Conservation (phyloP, 257 asterid genomes). For the Henckelia pumila region DNA sequence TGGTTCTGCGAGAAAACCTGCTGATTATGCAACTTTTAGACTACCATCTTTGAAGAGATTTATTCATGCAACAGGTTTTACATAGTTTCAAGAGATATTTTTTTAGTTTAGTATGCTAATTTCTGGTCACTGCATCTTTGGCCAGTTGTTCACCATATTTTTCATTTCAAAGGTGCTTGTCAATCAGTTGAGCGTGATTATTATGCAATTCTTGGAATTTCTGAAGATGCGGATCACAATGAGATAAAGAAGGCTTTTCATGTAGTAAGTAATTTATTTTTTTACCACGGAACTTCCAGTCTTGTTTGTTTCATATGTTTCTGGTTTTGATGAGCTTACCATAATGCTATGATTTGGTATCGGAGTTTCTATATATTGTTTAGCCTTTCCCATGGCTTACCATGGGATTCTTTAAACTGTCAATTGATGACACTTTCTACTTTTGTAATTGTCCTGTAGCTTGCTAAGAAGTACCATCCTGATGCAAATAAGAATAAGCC, state of each 20-base stretch:
- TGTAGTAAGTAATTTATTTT: slow-evolving; percentile 48
- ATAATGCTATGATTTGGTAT: slow-evolving; percentile 11
- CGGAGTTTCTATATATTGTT: slow-evolving; percentile 17
- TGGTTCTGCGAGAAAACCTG: slow-evolving; percentile 29
- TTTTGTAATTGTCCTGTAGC: slow-evolving; percentile 43
- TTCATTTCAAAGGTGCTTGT: slow-evolving; percentile 43
- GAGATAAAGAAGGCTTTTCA: slow-evolving; percentile 92
- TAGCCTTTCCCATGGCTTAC: slow-evolving; percentile 5
- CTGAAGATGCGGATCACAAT: slow-evolving; percentile 58
- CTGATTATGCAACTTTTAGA: slow-evolving; percentile 34
- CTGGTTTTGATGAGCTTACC: slow-evolving; percentile 5
- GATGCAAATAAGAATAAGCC: slow-evolving; percentile 88
- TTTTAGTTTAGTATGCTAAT: background rate
- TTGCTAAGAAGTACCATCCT: slow-evolving; percentile 92
- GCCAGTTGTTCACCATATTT: slow-evolving; percentile 19
- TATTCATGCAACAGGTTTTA: slow-evolving; percentile 77
- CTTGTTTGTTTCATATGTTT: slow-evolving; percentile 14
- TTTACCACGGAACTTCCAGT: slow-evolving; percentile 4
- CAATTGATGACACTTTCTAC: slow-evolving; percentile 15
- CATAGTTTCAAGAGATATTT: slow-evolving; percentile 12
- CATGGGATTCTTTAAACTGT: slow-evolving; percentile 1
- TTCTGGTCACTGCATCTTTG: slow-evolving; percentile 7
- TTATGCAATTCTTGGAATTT: slow-evolving; percentile 76
- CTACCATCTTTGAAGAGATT: slow-evolving; percentile 42
- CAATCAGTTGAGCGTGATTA: slow-evolving; percentile 48